phyloP scores from a whole-genome alignment of 2,329 filamentous ascomycete genomes.

The Setomelanomma holmii region DNA sequence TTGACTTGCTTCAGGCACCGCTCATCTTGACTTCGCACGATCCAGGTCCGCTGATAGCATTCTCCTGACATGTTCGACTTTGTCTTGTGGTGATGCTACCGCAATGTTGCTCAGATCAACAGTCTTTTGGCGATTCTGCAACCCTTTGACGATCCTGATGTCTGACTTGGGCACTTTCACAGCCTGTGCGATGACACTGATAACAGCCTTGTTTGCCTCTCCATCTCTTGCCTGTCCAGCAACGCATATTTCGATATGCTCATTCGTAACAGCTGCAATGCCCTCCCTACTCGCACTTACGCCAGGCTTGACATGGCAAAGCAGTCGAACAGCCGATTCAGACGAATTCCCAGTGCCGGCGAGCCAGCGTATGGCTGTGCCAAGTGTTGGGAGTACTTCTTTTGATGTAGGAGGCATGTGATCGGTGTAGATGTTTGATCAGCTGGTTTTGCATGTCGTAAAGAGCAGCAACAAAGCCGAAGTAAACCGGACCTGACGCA shows the following conservation, averaged over 20 bases:
- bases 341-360: neutral
- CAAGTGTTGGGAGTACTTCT: neutral
- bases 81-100: slow-evolving; percentile 27
- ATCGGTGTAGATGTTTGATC: neutral
- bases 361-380: neutral
- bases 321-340: neutral
- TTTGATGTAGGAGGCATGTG: neutral
- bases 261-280: slow-evolving; percentile 62
- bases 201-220: slow-evolving; percentile 72
- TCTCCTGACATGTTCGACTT: too few relatives aligned
- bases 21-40: too few relatives aligned
- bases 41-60: too few relatives aligned
- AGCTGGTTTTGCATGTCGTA: neutral
- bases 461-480: slow-evolving; percentile 3
- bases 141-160: slow-evolving; percentile 67
- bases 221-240: slow-evolving; percentile 70
- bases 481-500: neutral
- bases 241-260: slow-evolving; percentile 69
- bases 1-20: neutral
- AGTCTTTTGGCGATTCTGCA: slow-evolving; percentile 71
- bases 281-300: slow-evolving; percentile 68
- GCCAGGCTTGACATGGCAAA: slow-evolving; percentile 72
- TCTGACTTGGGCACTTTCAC: slow-evolving; percentile 69
- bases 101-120: slow-evolving; percentile 25
- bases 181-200: slow-evolving; percentile 67